Evolutionary conservation across 1,284 basidiomycete species (phyloP), one percentile per base, ranked within the genome.

Genomic region (Naganishia sp.): DNA sequence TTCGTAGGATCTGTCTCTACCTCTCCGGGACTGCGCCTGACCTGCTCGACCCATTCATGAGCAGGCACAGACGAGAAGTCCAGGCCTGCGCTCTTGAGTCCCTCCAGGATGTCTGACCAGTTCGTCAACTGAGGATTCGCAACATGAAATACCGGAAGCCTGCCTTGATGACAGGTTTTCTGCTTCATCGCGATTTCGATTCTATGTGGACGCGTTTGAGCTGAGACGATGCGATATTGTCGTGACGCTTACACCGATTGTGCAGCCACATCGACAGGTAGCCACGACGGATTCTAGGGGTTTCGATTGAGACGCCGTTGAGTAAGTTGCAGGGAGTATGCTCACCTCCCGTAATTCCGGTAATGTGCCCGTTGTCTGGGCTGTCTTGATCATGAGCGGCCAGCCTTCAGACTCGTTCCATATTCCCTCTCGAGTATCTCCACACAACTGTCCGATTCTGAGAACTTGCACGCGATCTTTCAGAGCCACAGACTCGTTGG

Each of bases 371-470:
- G 76, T 70, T 2, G 68, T 72, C 28, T 75, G 57, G 42, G 74
- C 77, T 15, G 77, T 74, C 10, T 70, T 65, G 39, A 81, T 71
- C 65, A 81, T 68, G 63, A 81, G 69, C 1, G 75, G 75, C 72
- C 77, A 80, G 0, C 80, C 81, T 68, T 82, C 81, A 28, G 70
- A 78, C 66, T 78, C 74, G 70, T 81, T 82, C 81, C 81, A 82
- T n/a, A 76, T 70, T 2, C 80, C 81, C 18, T 70, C 54, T 18
- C 21, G 25, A 0, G 76, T 77, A 64, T 81, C 79, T 10, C 77
- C 73, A 50, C 76, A 77, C 18, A 81, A 67, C 64, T 81, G 80
- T 0, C 79, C 79, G 4, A 81, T 72, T 6, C 77, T 59, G 21
- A 75, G 36, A 1, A 77, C 65, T 4, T 68, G 68, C 10, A 73